These are phyloP conservation scores for Nitzschia palea DNA, from an alignment of 108 stramenopile genomes.

Conservation along the genomic window DNA sequence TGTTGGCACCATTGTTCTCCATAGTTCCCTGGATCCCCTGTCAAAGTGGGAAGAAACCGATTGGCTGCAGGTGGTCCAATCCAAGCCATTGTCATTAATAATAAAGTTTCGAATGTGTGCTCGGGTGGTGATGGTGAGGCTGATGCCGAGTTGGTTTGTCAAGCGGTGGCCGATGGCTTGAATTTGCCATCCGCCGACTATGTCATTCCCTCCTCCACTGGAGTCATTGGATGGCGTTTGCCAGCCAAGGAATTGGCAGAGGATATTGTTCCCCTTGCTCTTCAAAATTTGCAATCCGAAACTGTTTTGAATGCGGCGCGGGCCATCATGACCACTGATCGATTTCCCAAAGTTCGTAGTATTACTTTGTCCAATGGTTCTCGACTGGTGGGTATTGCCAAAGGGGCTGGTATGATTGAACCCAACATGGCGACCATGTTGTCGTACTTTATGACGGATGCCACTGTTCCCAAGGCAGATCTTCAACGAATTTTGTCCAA, in stretches of 20 bases:
- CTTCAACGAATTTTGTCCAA: slow-evolving; percentile 74
- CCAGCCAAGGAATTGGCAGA: slow-evolving; percentile 86
- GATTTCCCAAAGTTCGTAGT: slow-evolving; percentile 81
- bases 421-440: slow-evolving; percentile 99
- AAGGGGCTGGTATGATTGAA: slow-evolving; percentile 99
- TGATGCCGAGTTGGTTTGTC: slow-evolving; percentile 85
- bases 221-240: slow-evolving; percentile 98
- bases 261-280: slow-evolving; percentile 77
- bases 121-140: slow-evolving; percentile 88
- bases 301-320: slow-evolving; percentile 83
- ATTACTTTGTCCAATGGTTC: slow-evolving; percentile 81
- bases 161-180: slow-evolving; percentile 77
- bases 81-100: slow-evolving; percentile 95
- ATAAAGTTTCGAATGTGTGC: slow-evolving; percentile 96
- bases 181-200: slow-evolving; percentile 60
- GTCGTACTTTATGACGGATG: slow-evolving; percentile 94
- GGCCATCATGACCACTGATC: slow-evolving; percentile 88
- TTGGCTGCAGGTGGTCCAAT: slow-evolving; percentile 71
- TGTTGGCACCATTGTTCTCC: too few relatives aligned
- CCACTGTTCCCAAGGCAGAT: slow-evolving; percentile 58
- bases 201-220: slow-evolving; percentile 92
- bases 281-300: slow-evolving; percentile 70
- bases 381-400: slow-evolving; percentile 83
- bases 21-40: slow-evolving; percentile 94
- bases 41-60: slow-evolving; percentile 83